Conservation (phyloP, 192 early-diverging fungal species). For the Chytriomyces confervae region DNA sequence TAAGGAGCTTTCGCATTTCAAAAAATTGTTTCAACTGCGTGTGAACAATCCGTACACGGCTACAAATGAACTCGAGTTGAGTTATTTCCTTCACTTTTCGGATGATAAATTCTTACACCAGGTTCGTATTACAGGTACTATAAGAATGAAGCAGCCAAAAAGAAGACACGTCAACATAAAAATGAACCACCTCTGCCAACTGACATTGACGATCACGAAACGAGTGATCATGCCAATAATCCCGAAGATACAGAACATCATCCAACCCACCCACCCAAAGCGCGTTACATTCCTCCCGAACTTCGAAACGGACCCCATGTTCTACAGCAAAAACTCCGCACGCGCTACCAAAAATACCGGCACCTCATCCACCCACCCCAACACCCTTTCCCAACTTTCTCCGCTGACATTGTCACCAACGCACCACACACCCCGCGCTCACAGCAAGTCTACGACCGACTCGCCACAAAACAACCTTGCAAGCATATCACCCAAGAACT, state of each 20-base stretch:
- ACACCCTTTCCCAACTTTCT: constrained; percentile 1
- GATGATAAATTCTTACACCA: background rate
- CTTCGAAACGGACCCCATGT: background rate
- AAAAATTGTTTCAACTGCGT: constrained; percentile 33
- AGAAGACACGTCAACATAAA: too few relatives aligned
- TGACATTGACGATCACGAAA: too few relatives aligned
- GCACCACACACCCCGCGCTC: background rate
- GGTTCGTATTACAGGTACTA: too few relatives aligned
- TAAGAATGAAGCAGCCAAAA: too few relatives aligned
- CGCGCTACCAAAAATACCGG: constrained; percentile 27
- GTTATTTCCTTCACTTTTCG: background rate
- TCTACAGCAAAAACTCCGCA: constrained; percentile 16
- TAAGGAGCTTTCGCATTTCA: constrained; percentile 31
- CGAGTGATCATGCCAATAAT: too few relatives aligned
- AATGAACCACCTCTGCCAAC: too few relatives aligned
- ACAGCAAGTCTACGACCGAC: constrained; percentile 22
- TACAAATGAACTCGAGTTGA: constrained; percentile 19
- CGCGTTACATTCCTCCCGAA: background rate
- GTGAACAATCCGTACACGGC: constrained; percentile 32
- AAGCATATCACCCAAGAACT: constrained; percentile 2
- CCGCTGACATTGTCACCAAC: background rate
- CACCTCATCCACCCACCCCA: constrained; percentile 13
- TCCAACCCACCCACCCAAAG: constrained; percentile 8
- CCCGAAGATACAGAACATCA: background rate
- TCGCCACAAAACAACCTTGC: constrained; percentile 7